phyloP scores from a whole-genome alignment of 768 basidiomycete genomes.

The Rossbeevera mucosa region DNA sequence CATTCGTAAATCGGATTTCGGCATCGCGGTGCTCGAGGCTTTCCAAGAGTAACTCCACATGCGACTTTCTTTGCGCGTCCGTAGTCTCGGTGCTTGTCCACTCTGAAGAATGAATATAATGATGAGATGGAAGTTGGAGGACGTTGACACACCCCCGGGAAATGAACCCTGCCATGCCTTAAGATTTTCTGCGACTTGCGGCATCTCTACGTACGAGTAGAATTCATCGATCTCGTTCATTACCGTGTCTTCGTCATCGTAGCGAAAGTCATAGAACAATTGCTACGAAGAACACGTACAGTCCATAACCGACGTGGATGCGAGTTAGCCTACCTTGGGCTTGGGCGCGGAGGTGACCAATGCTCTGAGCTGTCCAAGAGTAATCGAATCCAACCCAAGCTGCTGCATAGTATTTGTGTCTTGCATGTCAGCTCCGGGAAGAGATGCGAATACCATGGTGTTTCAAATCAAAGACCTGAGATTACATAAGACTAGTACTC shows the following conservation, averaged over 20 bases:
- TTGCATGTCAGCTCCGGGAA: constrained; percentile 28
- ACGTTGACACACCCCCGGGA: constrained; percentile 52
- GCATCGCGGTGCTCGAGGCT: constrained; percentile 83
- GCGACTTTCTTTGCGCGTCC: constrained; percentile 56
- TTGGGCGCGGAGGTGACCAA: constrained; percentile 67
- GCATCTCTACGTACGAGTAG: constrained; percentile 95
- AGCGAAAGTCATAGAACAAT: constrained; percentile 86
- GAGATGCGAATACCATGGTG: constrained; percentile 35
- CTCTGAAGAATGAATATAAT: constrained; percentile 38
- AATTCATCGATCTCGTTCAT: constrained; percentile 97
- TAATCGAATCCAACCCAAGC: constrained; percentile 64
- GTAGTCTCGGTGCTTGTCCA: constrained; percentile 68
- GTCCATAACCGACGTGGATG: constrained; percentile 18
- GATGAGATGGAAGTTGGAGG: not conserved
- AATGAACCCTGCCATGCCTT: constrained; percentile 87
- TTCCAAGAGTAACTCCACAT: constrained; percentile 79
- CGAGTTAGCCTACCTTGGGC: constrained; percentile 55
- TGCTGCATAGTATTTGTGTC: constrained; percentile 32
- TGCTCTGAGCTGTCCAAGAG: constrained; percentile 73
- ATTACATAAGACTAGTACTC: too few species aligned
- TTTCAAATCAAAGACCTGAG: constrained; percentile 21
- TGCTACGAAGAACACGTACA: constrained; percentile 46
- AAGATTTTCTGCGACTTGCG: constrained; percentile 81
- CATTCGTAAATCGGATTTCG: constrained; percentile 81
- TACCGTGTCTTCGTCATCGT: constrained; percentile 94